Base-by-base conservation (phyloP, 306 rosid genomes). In the Trifolium fragiferum region DNA sequence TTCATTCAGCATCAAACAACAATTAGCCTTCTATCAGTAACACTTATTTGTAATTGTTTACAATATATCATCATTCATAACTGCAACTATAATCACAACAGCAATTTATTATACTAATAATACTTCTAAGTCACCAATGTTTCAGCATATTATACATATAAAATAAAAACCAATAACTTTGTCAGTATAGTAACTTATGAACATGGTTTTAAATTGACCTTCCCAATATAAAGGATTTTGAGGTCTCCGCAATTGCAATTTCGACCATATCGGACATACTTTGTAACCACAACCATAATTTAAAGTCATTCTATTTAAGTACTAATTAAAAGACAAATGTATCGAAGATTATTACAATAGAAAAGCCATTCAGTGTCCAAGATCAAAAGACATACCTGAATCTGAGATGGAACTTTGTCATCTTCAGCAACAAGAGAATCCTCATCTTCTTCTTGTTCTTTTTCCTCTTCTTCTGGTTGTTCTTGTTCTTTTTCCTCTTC, bases 351-450 rank as follows among this genome's bases (percentile, higher is more conserved):
- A 20, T 54, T 9, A 54, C 61, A 46, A 46, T 46, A 14, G 18
- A 7, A n/a, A 16, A n/a, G 2, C 10, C 10, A 51, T 8, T 51
- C 25, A 3, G 13, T 18, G 0, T 19, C 27, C 6, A 8, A 8
- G 13, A 53, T 8, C n/a, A 10, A 14, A 13, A 37, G 8, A 49
- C n/a, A 71, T 38, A 81, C 88, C 50, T 13, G 50, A 13, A 7
- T 13, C 80, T 75, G 67, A 71, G 74, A 19, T 15, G 16, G 58
- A 43, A 60, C 49, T 40, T 73, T 77, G 8, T 43, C 25, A 0
- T 70, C 69, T 57, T 59, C 80, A 23, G 16, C 16, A n/a, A 67
- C 67, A 5, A 16, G 55, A 49, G 20, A 49, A 8, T 41, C 14
- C 4, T 40, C 12, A 2, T 40, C 47, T 30, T 41, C 16, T 4